Base-by-base conservation (phyloP, 805 yeast genomes). In the Yamadazyma paraphyllophila region DNA sequence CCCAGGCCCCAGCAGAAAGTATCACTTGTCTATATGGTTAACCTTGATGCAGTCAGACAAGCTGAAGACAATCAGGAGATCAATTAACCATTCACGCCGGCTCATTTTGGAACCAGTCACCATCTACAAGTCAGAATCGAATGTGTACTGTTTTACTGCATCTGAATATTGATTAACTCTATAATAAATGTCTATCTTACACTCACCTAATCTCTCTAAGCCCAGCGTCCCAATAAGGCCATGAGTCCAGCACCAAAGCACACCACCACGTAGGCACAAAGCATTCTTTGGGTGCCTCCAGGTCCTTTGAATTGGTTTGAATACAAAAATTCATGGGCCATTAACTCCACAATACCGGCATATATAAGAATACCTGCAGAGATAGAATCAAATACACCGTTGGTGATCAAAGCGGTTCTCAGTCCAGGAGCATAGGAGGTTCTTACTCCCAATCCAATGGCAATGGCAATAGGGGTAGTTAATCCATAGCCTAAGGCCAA, bases 141-240 rank as follows among this genome's bases (percentile, higher is more conserved):
- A n/a, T n/a, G n/a, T n/a, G n/a, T n/a, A n/a, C 6, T 20, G 24
- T 20, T 3, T 20, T 20, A 20, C 33, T 30, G 33, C 14, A 4
- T 13, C 4, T 30, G 34, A 31, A 13, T 31, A 7, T 15, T 7
- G 12, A 10, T 20, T 20, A 20, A 31, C 15, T 31, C 15, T 31
- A 13, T 12, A 10, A 31, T 31, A 7, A 31, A 20, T 20, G 24
- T 20, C 24, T 20, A 20, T 20, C 12, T 26, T 7, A 14, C 12
- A 37, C 10, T 13, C 33, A 24, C 33, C 20, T 27, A 24, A 11
- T 20, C 13, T 8, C 14, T 45, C 26, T 57, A 82, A 16, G 87
- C 88, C 88, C 90, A 84, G 58, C 76, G 81, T 50, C 90, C 92
- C 48, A 85, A 67, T 27, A 85, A 63, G 2, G 91, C 89, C 92